Conservation (phyloP, 2,329 filamentous ascomycete genomes). For the Monilinia vaccinii-corymbosi region DNA sequence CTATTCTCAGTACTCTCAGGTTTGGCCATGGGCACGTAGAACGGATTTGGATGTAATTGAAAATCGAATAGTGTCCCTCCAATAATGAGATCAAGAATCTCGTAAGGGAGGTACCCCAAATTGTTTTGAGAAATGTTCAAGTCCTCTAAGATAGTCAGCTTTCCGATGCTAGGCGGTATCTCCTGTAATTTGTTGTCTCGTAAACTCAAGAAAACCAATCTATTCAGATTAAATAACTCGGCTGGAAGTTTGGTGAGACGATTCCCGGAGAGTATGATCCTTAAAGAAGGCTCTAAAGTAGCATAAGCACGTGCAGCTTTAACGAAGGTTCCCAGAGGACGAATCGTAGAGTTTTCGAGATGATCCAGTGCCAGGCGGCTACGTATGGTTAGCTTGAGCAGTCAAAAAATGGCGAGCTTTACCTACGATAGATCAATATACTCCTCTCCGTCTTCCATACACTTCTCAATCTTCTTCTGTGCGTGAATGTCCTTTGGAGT, state of each 20-base stretch:
- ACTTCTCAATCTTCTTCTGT: constrained; percentile 39
- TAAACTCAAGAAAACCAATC: constrained; percentile 56
- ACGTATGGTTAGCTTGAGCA: constrained; percentile 10
- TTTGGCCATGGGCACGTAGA: constrained; percentile 35
- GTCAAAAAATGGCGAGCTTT: not conserved
- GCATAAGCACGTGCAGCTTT: constrained; percentile 35
- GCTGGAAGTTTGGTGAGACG: constrained; percentile 45
- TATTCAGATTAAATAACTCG: constrained; percentile 51
- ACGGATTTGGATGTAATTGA: constrained; percentile 54
- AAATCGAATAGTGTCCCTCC: constrained; percentile 40
- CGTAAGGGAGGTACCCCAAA: constrained; percentile 46
- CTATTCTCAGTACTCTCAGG: not conserved
- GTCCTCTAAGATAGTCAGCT: constrained; percentile 47
- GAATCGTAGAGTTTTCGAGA: constrained; percentile 48
- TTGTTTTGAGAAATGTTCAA: constrained; percentile 59
- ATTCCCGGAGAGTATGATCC: constrained; percentile 55
- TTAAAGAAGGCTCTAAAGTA: constrained; percentile 47
- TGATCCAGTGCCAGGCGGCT: constrained; percentile 34
- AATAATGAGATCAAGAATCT: constrained; percentile 12
- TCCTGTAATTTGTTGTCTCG: constrained; percentile 54
- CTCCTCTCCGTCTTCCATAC: constrained; percentile 50
- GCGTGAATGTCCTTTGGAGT: constrained; percentile 25
- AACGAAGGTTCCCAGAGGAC: constrained; percentile 45
- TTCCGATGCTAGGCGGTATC: constrained; percentile 50
- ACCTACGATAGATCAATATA: constrained; percentile 53